Evolutionary conservation across 2,329 filamentous ascomycete genomes (phyloP).

Genomic region (Fusarium luffae): DNA sequence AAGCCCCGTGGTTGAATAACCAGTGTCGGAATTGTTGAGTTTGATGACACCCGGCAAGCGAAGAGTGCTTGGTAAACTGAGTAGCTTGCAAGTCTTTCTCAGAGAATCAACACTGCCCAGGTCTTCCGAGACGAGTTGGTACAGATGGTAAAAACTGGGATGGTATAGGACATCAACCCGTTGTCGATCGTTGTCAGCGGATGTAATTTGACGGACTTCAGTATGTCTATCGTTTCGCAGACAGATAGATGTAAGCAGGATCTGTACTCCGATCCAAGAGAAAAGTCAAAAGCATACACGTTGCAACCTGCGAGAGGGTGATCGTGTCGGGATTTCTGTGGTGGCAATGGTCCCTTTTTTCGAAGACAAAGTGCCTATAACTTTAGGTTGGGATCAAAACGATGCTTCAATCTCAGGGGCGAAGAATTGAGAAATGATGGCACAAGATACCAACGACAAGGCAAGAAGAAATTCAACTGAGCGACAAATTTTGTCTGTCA

Average conservation of each 20-base stretch:
- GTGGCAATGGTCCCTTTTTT: slow-evolving; percentile 15
- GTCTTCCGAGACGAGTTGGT: slow-evolving; percentile 6
- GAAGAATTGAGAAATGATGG: slow-evolving; percentile 8
- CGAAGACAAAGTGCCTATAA: slow-evolving; percentile 2
- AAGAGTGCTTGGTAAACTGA: neutral
- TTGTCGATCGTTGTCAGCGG: slow-evolving; percentile 1
- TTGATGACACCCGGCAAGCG: neutral
- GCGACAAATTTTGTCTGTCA: slow-evolving; percentile 28
- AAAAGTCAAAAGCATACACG: slow-evolving; percentile 9
- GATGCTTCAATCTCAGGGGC: neutral
- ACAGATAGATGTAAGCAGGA: slow-evolving; percentile 8
- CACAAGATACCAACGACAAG: slow-evolving; percentile 6
- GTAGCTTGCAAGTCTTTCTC: slow-evolving; percentile 6
- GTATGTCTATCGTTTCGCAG: slow-evolving; percentile 8
- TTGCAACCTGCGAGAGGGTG: slow-evolving; percentile 16
- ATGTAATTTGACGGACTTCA: neutral
- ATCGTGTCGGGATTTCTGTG: slow-evolving; percentile 15
- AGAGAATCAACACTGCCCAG: neutral
- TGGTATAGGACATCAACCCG: neutral
- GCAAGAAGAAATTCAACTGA: slow-evolving; percentile 17
- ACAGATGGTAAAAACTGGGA: neutral
- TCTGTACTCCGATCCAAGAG: slow-evolving; percentile 4
- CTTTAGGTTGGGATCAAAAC: slow-evolving; percentile 14
- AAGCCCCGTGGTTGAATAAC: slow-evolving; percentile 4
- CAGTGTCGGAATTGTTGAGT: slow-evolving; percentile 3